Base-by-base conservation (phyloP, 345 rosid species). In the Corchorus capsularis region DNA sequence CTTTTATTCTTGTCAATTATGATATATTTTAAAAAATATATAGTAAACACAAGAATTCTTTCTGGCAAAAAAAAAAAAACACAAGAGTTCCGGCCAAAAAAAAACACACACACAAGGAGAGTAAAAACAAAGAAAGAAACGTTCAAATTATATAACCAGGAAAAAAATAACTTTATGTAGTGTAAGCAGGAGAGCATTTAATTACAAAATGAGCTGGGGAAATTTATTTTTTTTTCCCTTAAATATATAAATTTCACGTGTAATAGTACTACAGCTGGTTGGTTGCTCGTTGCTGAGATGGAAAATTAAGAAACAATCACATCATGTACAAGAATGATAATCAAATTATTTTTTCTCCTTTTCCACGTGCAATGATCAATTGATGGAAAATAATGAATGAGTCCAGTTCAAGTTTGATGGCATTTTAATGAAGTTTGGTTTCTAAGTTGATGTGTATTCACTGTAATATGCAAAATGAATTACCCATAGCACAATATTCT, bases 281-380 rank as follows among this genome's bases (percentile, higher is more conserved):
- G 27, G 1, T 27, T 27, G 27, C 27, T 27, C 27, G 27, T 35
- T 39, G 41, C 3, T 16, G 8, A 11, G 14, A 66, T 46, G 46
- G 22, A 43, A 41, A 17, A 41, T 66, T n/a, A 45, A 66, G 13
- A 67, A 67, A 39, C 14, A 66, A 66, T 27, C 53, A 46, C 17
- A 67, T 43, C 54, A 45, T 19, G 17, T n/a, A 43, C 71, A 46
- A 45, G 5, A 68, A 47, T 19, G 4, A 19, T 19, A 20, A n/a
- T 45, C 9, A 43, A 11, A 9, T 4, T 6, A 4, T 3, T 12
- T 3, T 41, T 17, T 4, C 49, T 14, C 12, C 11, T 20, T 67
- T 46, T 22, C 53, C 53, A 67, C 39, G 56, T 67, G 71, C 71
- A 12, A 20, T 67, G 55, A 66, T 45, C 53, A 43, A 19, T 45